Percentiles rank a stretch among this genome's conserved stretches.
These are phyloP conservation scores for Pichia gijzeniarum DNA, from an alignment of 805 yeast species.

Conservation along the genomic window DNA sequence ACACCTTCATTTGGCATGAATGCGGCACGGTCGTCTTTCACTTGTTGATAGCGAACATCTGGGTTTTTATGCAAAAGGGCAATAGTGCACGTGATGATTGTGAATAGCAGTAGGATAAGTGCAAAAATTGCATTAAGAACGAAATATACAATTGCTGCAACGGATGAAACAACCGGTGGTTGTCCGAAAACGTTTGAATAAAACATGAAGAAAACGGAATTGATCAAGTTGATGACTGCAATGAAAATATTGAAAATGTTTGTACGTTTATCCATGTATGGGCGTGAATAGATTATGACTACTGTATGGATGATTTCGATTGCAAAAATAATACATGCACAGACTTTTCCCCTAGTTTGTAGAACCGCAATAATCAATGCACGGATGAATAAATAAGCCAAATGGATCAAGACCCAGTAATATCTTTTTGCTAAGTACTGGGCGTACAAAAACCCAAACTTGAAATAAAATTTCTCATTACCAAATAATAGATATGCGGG, in stretches of 20 bases:
- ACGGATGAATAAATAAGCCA: constrained; percentile 63
- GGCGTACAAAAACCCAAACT: constrained; percentile 87
- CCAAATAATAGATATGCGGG: constrained; percentile 92
- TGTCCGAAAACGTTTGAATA: constrained; percentile 79
- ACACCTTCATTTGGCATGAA: constrained; percentile 66
- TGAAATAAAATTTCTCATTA: constrained; percentile 69
- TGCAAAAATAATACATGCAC: constrained; percentile 68
- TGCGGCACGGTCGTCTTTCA: constrained; percentile 95
- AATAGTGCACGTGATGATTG: constrained; percentile 78
- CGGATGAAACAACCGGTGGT: constrained; percentile 83
- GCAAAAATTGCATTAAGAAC: constrained; percentile 87
- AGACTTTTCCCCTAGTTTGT: constrained; percentile 75
- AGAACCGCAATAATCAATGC: constrained; percentile 82
- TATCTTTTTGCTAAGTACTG: constrained; percentile 85
- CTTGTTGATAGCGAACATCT: constrained; percentile 90
- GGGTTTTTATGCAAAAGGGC: constrained; percentile 88
- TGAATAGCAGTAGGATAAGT: constrained; percentile 70
- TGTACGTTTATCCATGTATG: constrained; percentile 92
- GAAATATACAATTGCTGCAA: constrained; percentile 87
- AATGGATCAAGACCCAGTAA: constrained; percentile 67
- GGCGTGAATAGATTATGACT: constrained; percentile 63
- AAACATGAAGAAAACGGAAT: constrained; percentile 81
- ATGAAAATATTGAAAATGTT: constrained; percentile 89
- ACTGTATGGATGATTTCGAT: constrained; percentile 69
- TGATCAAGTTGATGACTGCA: constrained; percentile 70